Conservation (phyloP, 805 yeast genomes). For the Wickerhamiella azymoides region DNA sequence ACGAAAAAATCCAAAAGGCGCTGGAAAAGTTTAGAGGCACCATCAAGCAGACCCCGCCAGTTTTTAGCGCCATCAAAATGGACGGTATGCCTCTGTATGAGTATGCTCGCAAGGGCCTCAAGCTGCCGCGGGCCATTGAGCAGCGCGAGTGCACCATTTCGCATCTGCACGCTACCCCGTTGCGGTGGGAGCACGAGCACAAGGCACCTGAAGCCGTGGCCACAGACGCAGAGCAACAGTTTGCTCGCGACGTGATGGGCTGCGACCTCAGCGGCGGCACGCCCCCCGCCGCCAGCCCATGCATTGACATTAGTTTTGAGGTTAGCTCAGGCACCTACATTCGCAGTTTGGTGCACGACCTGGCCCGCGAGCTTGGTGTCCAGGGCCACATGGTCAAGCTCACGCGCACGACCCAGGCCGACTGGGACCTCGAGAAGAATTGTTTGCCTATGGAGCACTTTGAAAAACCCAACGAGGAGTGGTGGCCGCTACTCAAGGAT, state of each 20-base stretch:
- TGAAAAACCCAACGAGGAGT: constrained; percentile 42
- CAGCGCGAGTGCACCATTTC: constrained; percentile 58
- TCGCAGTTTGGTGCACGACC: constrained; percentile 76
- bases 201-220: constrained; percentile 24
- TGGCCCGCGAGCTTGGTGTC: constrained; percentile 67
- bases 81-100: constrained; percentile 89
- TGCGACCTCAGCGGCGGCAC: constrained; percentile 5
- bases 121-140: constrained; percentile 73
- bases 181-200: constrained; percentile 39
- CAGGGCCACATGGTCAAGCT: constrained; percentile 82
- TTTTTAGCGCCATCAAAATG: constrained; percentile 86
- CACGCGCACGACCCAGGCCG: constrained; percentile 60
- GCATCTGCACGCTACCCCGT: constrained; percentile 38
- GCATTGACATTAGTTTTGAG: constrained; percentile 55
- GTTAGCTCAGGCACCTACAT: constrained; percentile 96
- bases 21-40: constrained; percentile 60
- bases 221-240: constrained; percentile 24
- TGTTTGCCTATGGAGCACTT: constrained; percentile 55
- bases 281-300: constrained; percentile 18
- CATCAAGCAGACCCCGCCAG: constrained; percentile 83
- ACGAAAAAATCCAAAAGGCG: constrained; percentile 36
- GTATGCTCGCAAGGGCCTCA: constrained; percentile 78
- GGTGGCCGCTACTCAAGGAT: constrained; percentile 34
- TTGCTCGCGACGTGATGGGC: constrained; percentile 33
- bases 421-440: constrained; percentile 61